A percentile compares a stretch with the other conserved stretches of the same genome.
phyloP scores from a whole-genome alignment of 2,329 filamentous ascomycete genomes.

The Talaromyces amestolkiae region DNA sequence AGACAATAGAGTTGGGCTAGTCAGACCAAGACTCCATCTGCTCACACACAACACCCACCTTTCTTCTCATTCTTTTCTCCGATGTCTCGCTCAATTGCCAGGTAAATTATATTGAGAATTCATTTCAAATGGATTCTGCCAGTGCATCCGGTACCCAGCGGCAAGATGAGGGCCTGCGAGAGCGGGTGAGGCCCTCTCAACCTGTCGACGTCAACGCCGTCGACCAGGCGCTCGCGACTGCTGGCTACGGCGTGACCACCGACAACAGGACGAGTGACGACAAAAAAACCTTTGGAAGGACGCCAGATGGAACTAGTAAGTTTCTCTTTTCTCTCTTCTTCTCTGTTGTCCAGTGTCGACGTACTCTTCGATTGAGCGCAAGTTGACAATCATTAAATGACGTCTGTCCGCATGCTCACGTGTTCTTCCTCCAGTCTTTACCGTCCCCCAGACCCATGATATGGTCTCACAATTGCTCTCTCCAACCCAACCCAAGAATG shows the following conservation, averaged over 20 bases:
- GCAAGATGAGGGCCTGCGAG: slow-evolving; percentile 44
- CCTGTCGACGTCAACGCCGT: slow-evolving; percentile 46
- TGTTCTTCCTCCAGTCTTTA: slow-evolving; percentile 67
- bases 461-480: slow-evolving; percentile 98
- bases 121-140: slow-evolving; percentile 36
- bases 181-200: slow-evolving; percentile 43
- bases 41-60: not conserved
- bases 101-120: not conserved
- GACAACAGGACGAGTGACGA: slow-evolving; percentile 50
- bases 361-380: not conserved
- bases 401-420: slow-evolving; percentile 23
- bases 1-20: not conserved
- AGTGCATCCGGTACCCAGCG: slow-evolving; percentile 38
- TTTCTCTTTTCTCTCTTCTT: slow-evolving; percentile 23
- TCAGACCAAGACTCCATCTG: not conserved
- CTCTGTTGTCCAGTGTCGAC: not conserved
- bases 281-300: slow-evolving; percentile 85
- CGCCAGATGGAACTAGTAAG: slow-evolving; percentile 85
- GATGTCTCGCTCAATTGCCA: not conserved
- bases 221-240: slow-evolving; percentile 41
- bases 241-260: slow-evolving; percentile 37
- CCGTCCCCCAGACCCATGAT: slow-evolving; percentile 93
- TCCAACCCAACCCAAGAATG: slow-evolving; percentile 90
- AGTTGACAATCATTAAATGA: not conserved
- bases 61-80: not conserved